Evolutionary conservation across 768 basidiomycete genomes (phyloP).

Genomic region (Macrolepiota fuliginosa): DNA sequence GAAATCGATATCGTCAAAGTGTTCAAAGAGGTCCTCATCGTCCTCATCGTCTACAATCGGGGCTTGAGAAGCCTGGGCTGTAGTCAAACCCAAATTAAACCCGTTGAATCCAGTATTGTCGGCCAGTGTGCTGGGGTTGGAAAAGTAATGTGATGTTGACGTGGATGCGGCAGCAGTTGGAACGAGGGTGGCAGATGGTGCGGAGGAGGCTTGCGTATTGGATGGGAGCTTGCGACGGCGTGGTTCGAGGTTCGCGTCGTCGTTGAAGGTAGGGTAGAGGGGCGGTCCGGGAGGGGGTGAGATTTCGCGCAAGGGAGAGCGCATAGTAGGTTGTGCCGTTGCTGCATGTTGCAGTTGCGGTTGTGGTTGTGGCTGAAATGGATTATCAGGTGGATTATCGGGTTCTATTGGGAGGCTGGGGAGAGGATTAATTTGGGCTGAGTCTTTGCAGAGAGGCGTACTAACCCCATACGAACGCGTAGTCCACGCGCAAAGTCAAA

Average conservation of each 20-base stretch:
- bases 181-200: constrained; percentile 16
- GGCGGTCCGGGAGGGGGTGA: constrained; percentile 30
- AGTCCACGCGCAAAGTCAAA: constrained; percentile 61
- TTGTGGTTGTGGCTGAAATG: constrained; percentile 10
- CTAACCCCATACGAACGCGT: constrained; percentile 66
- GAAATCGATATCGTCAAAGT: constrained; percentile 11
- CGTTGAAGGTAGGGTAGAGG: constrained; percentile 22
- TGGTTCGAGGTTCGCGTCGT: constrained; percentile 38
- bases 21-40: constrained; percentile 3
- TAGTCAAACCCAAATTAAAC: constrained; percentile 3
- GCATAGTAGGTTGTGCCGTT: constrained; percentile 12
- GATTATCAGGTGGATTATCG: constrained; percentile 23
- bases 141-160: constrained; percentile 11
- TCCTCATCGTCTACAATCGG: background rate
- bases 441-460: background rate
- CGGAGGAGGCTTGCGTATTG: constrained; percentile 4
- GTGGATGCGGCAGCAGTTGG: constrained; percentile 14
- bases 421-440: background rate
- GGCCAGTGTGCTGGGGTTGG: constrained; percentile 11
- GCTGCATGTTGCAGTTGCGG: constrained; percentile 8
- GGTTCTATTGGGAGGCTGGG: constrained; percentile 6
- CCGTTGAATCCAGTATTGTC: background rate
- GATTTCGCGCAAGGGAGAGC: constrained; percentile 39
- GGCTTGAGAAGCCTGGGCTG: constrained; percentile 8
- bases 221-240: constrained; percentile 34